A percentile compares a stretch with the other conserved stretches of the same genome.
These are phyloP conservation scores for Nematocida minor DNA, from an alignment of 371 early-diverging fungal genomes.

Conservation along the genomic window DNA sequence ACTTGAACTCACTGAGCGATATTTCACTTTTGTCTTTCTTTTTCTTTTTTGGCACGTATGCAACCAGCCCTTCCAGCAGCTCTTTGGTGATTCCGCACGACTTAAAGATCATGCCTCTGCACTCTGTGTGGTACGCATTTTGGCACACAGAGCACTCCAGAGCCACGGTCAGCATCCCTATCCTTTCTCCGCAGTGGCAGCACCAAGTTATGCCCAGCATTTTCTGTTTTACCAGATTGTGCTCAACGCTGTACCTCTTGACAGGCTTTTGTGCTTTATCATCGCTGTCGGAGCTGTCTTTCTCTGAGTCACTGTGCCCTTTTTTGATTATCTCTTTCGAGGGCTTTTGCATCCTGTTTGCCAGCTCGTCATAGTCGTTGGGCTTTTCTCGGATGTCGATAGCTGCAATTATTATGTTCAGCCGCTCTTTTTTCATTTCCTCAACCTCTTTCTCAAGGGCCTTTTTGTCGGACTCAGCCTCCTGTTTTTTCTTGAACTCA, in stretches of 20 bases:
- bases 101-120: conserved; percentile 76
- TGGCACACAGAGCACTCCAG: conserved; percentile 68
- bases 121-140: conserved; percentile 73
- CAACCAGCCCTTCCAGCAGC: conserved; percentile 62
- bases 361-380: background rate
- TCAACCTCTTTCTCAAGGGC: background rate
- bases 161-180: conserved; percentile 71
- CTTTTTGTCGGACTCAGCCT: conserved; percentile 66
- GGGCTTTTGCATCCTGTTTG: background rate
- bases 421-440: conserved; percentile 22
- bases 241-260: conserved; percentile 75
- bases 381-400: conserved; percentile 45
- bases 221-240: conserved; percentile 74
- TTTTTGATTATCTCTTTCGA: background rate
- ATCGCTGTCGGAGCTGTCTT: background rate
- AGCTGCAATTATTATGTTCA: conserved; percentile 43
- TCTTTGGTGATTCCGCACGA: conserved; percentile 80
- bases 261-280: background rate
- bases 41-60: conserved; percentile 33
- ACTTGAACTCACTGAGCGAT: conserved; percentile 76
- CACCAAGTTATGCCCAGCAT: conserved; percentile 80
- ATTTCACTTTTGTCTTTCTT: conserved; percentile 3
- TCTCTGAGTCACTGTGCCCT: background rate
- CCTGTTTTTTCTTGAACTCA: conserved; percentile 60
- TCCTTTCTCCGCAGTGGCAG: conserved; percentile 85